Base-by-base conservation (phyloP, 352 stramenopile genomes). In the Pythium myriotylum region DNA sequence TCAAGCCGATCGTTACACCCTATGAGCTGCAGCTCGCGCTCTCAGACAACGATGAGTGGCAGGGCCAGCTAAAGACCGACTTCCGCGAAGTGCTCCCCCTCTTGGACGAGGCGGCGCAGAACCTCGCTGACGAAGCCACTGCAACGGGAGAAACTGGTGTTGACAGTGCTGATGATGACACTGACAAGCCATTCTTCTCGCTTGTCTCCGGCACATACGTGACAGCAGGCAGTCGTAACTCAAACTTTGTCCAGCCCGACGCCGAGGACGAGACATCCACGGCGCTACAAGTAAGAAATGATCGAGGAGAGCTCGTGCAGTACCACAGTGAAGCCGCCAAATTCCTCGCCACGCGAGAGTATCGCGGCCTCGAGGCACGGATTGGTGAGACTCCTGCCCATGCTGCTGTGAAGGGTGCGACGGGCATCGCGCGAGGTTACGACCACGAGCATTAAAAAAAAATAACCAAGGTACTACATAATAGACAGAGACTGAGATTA, bases 1-100 rank as follows among this genome's bases (percentile, higher is more conserved):
- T 92, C 72, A 96, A 96, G 64, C 89, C 89, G 13, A 94, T 97
- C 42, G 85, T 98, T 46, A 99, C 96, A 32, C 96, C 96, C 40
- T 92, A 79, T 49, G 97, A 99, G 67, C 79, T 99, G 47, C 87
- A 98, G 59, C 79, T 99, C 46, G 96, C 96, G 23, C 83, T 99
- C 23, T 87, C 81, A 1, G 68, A 74, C 6, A 70, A 33, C 1
- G 92, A 96, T 42, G 81, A 90, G 52, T 99, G 97, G 97, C 84
- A 81, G 40, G 85, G 81, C 16, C 70, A 91, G 59, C 90, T 89
- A 70, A 92, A 90, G 69, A 90, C 81, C 4, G 82, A 92, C 62
- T 96, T 96, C 56, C 58, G 68, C 1, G 87, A 96, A 52, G 81
- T 96, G 42, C 70, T 93, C 27, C 80, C 87, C 9, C 70, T 77